Evolutionary conservation across 1,139 yeast species (phyloP).

Genomic region (Hyphopichia khmerensis): DNA sequence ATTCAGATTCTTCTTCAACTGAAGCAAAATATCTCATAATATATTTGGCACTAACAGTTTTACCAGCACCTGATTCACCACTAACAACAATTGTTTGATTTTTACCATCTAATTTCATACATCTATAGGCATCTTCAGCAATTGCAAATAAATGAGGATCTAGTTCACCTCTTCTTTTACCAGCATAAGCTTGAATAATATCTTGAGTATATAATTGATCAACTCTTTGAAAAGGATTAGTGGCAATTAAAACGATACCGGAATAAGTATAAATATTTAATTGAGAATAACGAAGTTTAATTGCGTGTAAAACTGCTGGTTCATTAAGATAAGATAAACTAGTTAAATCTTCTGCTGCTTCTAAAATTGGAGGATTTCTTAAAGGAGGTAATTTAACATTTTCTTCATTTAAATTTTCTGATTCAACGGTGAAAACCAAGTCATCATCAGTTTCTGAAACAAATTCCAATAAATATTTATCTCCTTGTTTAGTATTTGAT

Average conservation of each 20-base stretch:
- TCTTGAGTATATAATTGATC: constrained; percentile 91
- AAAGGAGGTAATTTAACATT: constrained; percentile 70
- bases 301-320: constrained; percentile 95
- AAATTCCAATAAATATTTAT: constrained; percentile 58
- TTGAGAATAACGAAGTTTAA: constrained; percentile 83
- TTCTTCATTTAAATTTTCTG: constrained; percentile 49
- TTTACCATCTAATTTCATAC: constrained; percentile 80
- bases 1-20: constrained; percentile 65
- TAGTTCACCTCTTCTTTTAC: constrained; percentile 86
- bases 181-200: constrained; percentile 91
- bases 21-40: constrained; percentile 98
- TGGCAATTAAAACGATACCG: constrained; percentile 94
- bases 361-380: constrained; percentile 91
- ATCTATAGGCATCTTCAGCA: constrained; percentile 97
- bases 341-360: constrained; percentile 92
- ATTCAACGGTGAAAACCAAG: constrained; percentile 48
- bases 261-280: constrained; percentile 92
- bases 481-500: constrained; percentile 48
- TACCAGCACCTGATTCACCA: constrained; percentile 99
- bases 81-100: constrained; percentile 96
- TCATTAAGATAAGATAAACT: constrained; percentile 90
- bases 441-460: constrained; percentile 61
- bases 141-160: constrained; percentile 97
- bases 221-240: constrained; percentile 91
- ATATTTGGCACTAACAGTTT: constrained; percentile 94